phyloP scores from a whole-genome alignment of 139 green algal genomes.

The Chlamydomonas sp. region DNA sequence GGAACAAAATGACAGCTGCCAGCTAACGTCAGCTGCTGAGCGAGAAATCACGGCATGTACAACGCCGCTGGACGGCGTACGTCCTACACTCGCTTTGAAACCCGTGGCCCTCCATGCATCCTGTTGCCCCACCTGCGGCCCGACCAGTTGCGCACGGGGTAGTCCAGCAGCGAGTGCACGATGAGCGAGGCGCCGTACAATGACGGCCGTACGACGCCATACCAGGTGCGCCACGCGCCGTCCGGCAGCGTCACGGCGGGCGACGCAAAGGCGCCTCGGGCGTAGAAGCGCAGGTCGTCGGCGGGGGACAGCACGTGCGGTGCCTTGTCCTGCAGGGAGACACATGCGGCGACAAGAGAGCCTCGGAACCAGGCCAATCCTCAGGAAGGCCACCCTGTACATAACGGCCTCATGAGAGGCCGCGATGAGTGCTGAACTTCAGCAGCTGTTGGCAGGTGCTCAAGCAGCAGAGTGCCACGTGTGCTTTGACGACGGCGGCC shows the following conservation, averaged over 20 bases:
- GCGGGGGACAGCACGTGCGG: background rate
- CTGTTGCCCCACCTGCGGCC: constrained; percentile 15
- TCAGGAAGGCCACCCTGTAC: too few species aligned
- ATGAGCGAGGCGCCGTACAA: constrained; percentile 14
- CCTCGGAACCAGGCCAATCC: too few species aligned
- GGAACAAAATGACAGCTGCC: background rate
- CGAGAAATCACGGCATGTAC: too few species aligned
- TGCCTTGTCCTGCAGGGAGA: background rate
- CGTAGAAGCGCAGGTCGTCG: constrained; percentile 46
- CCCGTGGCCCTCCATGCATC: background rate
- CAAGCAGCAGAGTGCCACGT: too few species aligned
- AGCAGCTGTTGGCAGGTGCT: too few species aligned
- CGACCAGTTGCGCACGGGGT: constrained; percentile 18
- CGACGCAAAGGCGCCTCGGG: constrained; percentile 39
- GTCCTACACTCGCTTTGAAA: too few species aligned
- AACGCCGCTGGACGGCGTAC: too few species aligned
- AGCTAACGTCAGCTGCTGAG: too few species aligned
- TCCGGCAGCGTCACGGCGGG: constrained; percentile 16
- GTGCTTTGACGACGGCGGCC: too few species aligned
- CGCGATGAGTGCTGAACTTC: too few species aligned
- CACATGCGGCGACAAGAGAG: too few species aligned
- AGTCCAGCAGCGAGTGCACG: constrained; percentile 32
- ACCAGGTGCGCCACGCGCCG: constrained; percentile 20
- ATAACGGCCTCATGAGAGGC: too few species aligned
- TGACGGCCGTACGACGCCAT: background rate